Conservation (phyloP, 2,329 filamentous ascomycete genomes). For the Macrophomina pseudophaseolina region DNA sequence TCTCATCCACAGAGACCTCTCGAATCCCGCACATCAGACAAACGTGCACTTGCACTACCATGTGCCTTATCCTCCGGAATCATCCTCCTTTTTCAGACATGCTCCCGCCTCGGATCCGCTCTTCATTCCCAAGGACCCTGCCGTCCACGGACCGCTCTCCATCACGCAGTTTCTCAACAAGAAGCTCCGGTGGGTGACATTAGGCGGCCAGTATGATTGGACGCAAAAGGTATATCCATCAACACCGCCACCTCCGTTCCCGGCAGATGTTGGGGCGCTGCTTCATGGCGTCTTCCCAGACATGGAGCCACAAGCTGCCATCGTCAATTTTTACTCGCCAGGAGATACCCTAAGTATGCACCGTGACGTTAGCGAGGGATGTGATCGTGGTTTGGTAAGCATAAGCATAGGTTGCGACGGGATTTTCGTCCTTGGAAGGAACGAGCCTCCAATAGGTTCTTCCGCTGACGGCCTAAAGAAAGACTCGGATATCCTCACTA, state of each 20-base stretch:
- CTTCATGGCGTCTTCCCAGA: conserved; percentile 74
- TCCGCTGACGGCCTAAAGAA: conserved; percentile 34
- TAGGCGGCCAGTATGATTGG: conserved; percentile 98
- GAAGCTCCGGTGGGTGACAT: conserved; percentile 89
- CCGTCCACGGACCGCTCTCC: conserved; percentile 75
- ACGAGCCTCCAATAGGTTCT: conserved; percentile 50
- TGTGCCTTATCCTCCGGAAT: conserved; percentile 63
- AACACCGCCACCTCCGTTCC: conserved; percentile 72
- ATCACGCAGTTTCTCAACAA: conserved; percentile 73
- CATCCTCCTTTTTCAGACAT: conserved; percentile 56
- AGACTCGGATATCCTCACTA: conserved; percentile 48
- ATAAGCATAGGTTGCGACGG: conserved; percentile 89
- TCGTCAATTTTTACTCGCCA: conserved; percentile 90
- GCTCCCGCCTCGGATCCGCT: conserved; percentile 28
- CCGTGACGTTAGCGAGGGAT: conserved; percentile 88
- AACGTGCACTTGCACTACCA: conserved; percentile 88
- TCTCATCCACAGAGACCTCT: conserved; percentile 78
- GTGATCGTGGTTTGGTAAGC: conserved; percentile 78
- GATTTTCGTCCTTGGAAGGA: conserved; percentile 81
- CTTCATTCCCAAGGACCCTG: conserved; percentile 68
- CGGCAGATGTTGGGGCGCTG: conserved; percentile 71
- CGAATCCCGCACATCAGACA: conserved; percentile 75
- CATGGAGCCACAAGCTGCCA: conserved; percentile 84
- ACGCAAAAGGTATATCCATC: conserved; percentile 81
- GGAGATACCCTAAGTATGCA: conserved; percentile 92